Evolutionary conservation across 1,284 basidiomycete genomes (phyloP).

Genomic region (Leucoagaricus sp.): DNA sequence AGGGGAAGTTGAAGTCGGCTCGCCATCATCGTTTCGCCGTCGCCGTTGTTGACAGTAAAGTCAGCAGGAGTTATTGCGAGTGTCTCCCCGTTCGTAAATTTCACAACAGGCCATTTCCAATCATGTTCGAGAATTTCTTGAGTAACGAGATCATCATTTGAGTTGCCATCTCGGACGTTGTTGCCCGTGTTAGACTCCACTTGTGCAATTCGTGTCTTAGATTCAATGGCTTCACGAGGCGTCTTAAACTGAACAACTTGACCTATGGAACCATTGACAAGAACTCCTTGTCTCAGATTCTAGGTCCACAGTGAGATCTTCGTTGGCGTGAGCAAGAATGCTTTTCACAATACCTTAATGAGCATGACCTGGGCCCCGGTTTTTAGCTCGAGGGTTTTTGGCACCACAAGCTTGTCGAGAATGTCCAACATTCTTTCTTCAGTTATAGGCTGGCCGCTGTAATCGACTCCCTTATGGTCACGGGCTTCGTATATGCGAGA

Average conservation of each 20-base stretch:
- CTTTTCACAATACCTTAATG: constrained; percentile 46
- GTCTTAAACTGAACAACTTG: constrained; percentile 62
- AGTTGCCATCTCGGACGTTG: constrained; percentile 14
- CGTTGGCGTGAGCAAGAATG: not conserved
- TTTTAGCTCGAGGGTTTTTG: constrained; percentile 34
- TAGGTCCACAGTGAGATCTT: constrained; percentile 19
- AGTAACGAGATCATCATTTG: constrained; percentile 16
- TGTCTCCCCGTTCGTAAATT: constrained; percentile 46
- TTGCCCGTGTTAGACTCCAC: constrained; percentile 20
- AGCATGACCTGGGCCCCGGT: constrained; percentile 73
- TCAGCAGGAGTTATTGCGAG: constrained; percentile 52
- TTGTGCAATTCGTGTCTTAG: constrained; percentile 29
- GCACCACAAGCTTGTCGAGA: constrained; percentile 38
- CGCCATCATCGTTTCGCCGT: constrained; percentile 50
- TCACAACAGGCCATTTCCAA: constrained; percentile 54
- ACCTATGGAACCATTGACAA: constrained; percentile 87
- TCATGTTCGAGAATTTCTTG: constrained; percentile 2
- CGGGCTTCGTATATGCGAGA: constrained; percentile 35
- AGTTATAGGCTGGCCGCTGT: constrained; percentile 29
- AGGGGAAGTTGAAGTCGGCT: constrained; percentile 59
- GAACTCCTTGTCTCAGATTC: constrained; percentile 69
- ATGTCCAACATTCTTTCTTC: constrained; percentile 29
- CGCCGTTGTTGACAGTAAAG: constrained; percentile 60
- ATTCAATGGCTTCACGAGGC: constrained; percentile 29
- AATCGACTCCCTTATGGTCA: constrained; percentile 35